Base-by-base conservation (phyloP, 768 basidiomycete species). In the Filobasidium wieringae region DNA sequence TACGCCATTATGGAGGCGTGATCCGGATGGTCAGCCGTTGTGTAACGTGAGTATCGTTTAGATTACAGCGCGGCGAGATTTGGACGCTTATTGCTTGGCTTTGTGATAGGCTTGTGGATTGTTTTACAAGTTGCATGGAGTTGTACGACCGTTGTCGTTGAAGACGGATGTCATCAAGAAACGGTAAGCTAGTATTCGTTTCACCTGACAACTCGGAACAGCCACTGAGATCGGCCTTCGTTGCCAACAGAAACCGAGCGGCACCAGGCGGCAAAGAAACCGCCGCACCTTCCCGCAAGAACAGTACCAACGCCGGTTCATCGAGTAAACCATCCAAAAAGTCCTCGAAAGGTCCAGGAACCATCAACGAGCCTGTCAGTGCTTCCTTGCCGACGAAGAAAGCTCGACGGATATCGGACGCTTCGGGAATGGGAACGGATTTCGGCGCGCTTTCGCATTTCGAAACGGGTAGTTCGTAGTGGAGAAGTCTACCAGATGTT, bases 151-250 rank as follows among this genome's bases (percentile, higher is more conserved):
- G 7, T 77, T 93, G 63, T 92, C 90, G 36, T 80, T 97, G 61
- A 95, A 95, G 80, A 96, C 92, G 40, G 89, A 96, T 71, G 86
- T 92, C 45, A 95, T 93, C 76, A 95, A 96, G 83, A 96, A 95
- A 78, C 63, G 72, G 68, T 72, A 29, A 59, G 71, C n/a, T n/a
- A n/a, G n/a, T n/a, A n/a, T n/a, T n/a, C n/a, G n/a, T n/a, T n/a
- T n/a, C n/a, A n/a, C n/a, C n/a, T 45, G 30, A 31, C 17, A 1
- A 19, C 30, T 9, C 26, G 2, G 0, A 40, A 3, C 3, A 47
- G 36, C 19, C n/a, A n/a, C 30, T n/a, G 14, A 19, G 29, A 29
- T 31, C 40, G n/a, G 11, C 31, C 19, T 22, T 22, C 17, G n/a
- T 39, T 47, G 8, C 11, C 19, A 22, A 22, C 24, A 58, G 57